Base-by-base conservation (phyloP, 2,329 filamentous ascomycete species). In the Diaporthe destruens region DNA sequence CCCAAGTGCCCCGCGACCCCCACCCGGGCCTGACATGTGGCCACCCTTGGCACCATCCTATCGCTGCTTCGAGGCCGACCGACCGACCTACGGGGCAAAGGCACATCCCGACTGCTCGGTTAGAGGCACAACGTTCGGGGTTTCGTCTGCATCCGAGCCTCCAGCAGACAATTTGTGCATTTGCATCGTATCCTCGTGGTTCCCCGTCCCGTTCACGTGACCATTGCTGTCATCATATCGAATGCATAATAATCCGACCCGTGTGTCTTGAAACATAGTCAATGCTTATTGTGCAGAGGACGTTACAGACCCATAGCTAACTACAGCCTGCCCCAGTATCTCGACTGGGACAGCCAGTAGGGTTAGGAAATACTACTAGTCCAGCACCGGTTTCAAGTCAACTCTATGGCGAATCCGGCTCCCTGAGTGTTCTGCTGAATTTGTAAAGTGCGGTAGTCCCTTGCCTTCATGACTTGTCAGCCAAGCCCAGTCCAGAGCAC, bases 21-120 rank as follows among this genome's bases (percentile, higher is more conserved):
- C 57, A 63, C 57, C 25, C 42, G 42, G 39, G 25, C 61, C 14
- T 65, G 29, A 65, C 29, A 65, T 51, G 61, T n/a, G 23, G 34
- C 29, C 29, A 51, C 42, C 49, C 59, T 34, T 18, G 44, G 32
- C 20, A 34, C 53, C 29, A 55, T 65, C 11, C 59, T 12, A 14
- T 47, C 23, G 18, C 1, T 42, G 44, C 44, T 39, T 44, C 61
- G 44, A 36, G 39, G 44, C 61, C 61, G 61, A 36, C 44, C 1
- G 51, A 4, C 44, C 44, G 44, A n/a, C 11, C 9, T 49, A 42
- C 56, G 56, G 56, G 36, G 34, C 56, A 42, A 36, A 44, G 36
- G 36, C 36, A 20, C 12, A 29, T 61, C 36, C 56, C 56, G 44
- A 39, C 20, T 65, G 12, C 18, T 49, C 44, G 61, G 44, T 12